Evolutionary conservation across 2,329 filamentous ascomycete species (phyloP).

Genomic region (Aspergillus sp.): DNA sequence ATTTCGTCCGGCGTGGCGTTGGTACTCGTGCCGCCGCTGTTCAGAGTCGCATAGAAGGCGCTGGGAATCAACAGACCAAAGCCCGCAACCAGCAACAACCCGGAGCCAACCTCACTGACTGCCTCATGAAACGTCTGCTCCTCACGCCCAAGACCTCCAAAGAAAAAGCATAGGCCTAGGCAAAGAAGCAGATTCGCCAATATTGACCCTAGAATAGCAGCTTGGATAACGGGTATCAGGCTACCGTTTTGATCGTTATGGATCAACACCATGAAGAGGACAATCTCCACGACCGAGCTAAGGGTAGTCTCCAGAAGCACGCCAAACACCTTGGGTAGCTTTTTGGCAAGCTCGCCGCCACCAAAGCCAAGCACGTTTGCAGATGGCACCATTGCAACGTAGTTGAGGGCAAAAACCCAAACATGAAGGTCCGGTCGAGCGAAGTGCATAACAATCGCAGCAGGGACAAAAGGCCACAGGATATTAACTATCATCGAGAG

Average conservation of each 20-base stretch:
- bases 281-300: slow-evolving; percentile 76
- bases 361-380: slow-evolving; percentile 76
- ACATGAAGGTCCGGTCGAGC: slow-evolving; percentile 58
- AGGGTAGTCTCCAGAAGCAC: slow-evolving; percentile 55
- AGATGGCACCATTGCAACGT: slow-evolving; percentile 74
- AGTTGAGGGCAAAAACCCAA: slow-evolving; percentile 68
- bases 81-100: slow-evolving; percentile 73
- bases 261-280: slow-evolving; percentile 78
- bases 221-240: slow-evolving; percentile 69
- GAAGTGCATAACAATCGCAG: slow-evolving; percentile 66
- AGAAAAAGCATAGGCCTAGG: slow-evolving; percentile 76
- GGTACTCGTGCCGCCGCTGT: slow-evolving; percentile 43
- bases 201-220: slow-evolving; percentile 80
- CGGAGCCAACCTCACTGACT: slow-evolving; percentile 76
- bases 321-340: slow-evolving; percentile 64
- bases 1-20: slow-evolving; percentile 45
- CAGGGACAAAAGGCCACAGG: slow-evolving; percentile 73
- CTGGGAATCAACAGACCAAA: slow-evolving; percentile 50
- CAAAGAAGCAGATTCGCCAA: slow-evolving; percentile 80
- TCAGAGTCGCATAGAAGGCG: slow-evolving; percentile 48
- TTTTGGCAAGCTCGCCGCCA: slow-evolving; percentile 69
- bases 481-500: slow-evolving; percentile 67
- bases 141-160: slow-evolving; percentile 67
- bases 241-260: slow-evolving; percentile 49
- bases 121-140: slow-evolving; percentile 71